A percentile compares a stretch with the other conserved stretches of the same genome.
phyloP scores from a whole-genome alignment of 257 asterid genomes.

The Plectranthus barbatus region DNA sequence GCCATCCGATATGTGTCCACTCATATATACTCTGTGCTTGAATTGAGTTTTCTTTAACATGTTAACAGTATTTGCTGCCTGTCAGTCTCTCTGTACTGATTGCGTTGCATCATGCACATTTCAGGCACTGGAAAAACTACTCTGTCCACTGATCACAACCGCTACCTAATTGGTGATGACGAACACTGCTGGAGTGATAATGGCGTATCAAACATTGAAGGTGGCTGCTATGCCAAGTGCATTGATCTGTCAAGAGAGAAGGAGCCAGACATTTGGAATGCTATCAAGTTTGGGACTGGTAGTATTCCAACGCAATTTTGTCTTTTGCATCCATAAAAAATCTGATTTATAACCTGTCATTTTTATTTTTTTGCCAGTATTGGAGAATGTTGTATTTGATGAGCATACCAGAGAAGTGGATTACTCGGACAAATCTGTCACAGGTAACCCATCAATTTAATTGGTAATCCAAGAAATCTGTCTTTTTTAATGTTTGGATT shows the following conservation, averaged over 20 bases:
- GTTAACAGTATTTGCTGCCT: not conserved
- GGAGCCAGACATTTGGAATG: conserved; percentile 99
- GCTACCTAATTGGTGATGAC: conserved; percentile 91
- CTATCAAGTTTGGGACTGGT: conserved; percentile 98
- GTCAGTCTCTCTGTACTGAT: not conserved
- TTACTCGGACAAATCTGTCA: conserved; percentile 77
- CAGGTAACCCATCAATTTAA: conserved; percentile 39
- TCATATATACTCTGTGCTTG: conserved; percentile 14
- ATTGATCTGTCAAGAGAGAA: conserved; percentile 82
- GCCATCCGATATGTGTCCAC: conserved; percentile 23
- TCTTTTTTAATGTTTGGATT: not conserved
- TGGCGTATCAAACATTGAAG: conserved; percentile 93
- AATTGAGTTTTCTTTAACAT: not conserved
- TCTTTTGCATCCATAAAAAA: too few species aligned
- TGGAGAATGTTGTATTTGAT: conserved; percentile 94
- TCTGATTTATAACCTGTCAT: not conserved
- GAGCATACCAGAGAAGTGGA: conserved; percentile 94
- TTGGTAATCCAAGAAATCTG: not conserved
- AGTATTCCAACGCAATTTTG: conserved; percentile 8
- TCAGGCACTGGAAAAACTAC: conserved; percentile 98
- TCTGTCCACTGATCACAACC: conserved; percentile 88
- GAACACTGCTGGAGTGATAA: conserved; percentile 97
- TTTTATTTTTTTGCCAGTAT: conserved; percentile 30
- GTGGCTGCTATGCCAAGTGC: conserved; percentile 99
- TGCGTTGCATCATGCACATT: not conserved